Conservation (phyloP, 1,139 yeast species). For the Meyerozyma guilliermondii region DNA sequence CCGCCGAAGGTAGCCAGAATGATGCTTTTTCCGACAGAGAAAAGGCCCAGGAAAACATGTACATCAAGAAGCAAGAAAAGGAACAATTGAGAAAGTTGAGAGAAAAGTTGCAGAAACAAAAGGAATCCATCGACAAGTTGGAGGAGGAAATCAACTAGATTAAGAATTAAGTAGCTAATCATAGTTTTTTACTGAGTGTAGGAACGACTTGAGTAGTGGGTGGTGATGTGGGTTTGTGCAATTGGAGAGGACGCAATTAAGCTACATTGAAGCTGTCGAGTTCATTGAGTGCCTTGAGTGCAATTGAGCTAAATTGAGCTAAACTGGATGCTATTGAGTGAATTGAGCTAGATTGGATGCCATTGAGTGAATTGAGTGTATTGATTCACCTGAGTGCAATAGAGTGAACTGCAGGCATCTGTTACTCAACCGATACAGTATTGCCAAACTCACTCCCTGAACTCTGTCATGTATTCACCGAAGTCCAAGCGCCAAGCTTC, state of each 20-base stretch:
- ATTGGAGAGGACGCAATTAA: neutral
- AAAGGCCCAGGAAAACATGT: slow-evolving; percentile 41
- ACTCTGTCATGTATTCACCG: no score
- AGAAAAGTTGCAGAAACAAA: slow-evolving; percentile 42
- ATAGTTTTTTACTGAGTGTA: neutral
- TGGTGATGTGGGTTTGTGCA: neutral
- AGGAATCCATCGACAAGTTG: slow-evolving; percentile 39
- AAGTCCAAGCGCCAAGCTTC: no score
- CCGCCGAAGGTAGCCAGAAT: slow-evolving; percentile 21
- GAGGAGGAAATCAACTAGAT: slow-evolving; percentile 34
- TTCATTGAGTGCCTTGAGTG: no score
- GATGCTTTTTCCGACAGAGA: slow-evolving; percentile 40
- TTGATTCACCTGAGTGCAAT: no score
- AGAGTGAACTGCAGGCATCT: no score
- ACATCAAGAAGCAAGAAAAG: slow-evolving; percentile 43
- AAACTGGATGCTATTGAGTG: no score
- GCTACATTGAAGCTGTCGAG: no score
- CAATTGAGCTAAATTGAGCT: no score
- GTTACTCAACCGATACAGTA: no score
- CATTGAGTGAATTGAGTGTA: no score
- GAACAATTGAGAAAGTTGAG: slow-evolving; percentile 45
- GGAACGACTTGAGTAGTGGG: neutral
- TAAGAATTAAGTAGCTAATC: slow-evolving; percentile 23
- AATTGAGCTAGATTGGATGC: no score
- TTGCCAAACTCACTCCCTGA: no score